Percentiles rank a stretch among this genome's conserved stretches.
Conservation (phyloP, 257 asterid species). For the Mitragyna speciosa region DNA sequence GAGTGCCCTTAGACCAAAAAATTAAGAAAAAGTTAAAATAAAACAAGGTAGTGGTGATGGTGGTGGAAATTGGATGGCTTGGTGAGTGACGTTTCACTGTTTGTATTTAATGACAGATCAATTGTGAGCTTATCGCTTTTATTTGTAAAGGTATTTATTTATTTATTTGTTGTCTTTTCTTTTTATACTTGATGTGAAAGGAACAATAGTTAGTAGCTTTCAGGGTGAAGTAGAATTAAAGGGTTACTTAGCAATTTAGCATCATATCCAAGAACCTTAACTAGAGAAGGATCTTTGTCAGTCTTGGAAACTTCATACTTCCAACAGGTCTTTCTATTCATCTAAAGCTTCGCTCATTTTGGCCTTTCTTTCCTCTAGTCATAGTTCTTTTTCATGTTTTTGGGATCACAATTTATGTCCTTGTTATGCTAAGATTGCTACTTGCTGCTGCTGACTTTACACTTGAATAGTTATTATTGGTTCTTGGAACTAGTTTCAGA, state of each 20-base stretch:
- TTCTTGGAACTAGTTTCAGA: background rate
- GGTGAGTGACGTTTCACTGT: constrained; percentile 22
- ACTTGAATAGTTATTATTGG: background rate
- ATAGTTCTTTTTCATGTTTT: background rate
- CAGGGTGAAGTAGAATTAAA: constrained; percentile 11
- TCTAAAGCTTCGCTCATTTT: background rate
- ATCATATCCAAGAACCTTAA: constrained; percentile 27
- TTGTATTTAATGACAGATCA: constrained; percentile 9
- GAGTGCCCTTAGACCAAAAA: constrained; percentile 9
- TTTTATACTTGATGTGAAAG: constrained; percentile 20
- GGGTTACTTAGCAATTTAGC: too few relatives aligned
- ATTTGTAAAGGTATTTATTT: background rate
- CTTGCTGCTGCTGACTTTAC: background rate
- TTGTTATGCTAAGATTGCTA: background rate
- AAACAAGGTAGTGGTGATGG: constrained; percentile 1
- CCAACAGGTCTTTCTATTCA: constrained; percentile 14
- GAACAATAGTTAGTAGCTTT: constrained; percentile 20
- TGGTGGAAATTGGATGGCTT: constrained; percentile 15
- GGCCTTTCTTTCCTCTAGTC: background rate
- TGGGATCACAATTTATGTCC: background rate
- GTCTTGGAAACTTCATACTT: constrained; percentile 5
- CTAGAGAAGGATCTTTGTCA: constrained; percentile 8
- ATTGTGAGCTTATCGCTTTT: constrained; percentile 9
- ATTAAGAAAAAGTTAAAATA: background rate
- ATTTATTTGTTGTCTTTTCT: background rate